Evolutionary conservation across 2,329 filamentous ascomycete genomes (phyloP).

Genomic region (Phialemoniopsis sp.): DNA sequence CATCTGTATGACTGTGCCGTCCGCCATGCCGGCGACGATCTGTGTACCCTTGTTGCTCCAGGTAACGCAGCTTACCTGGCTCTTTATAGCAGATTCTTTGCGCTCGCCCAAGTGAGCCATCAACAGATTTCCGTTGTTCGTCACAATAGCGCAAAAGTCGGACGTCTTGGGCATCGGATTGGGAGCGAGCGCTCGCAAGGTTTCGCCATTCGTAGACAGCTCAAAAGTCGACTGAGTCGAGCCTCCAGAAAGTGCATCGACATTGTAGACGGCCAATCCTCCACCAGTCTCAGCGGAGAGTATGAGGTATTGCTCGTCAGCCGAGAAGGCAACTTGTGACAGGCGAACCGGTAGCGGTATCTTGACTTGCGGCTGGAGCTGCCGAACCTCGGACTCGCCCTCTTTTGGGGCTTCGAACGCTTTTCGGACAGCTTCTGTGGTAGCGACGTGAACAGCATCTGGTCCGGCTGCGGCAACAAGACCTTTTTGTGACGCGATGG

Average conservation of each 20-base stretch:
- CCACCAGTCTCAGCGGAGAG: conserved; percentile 78
- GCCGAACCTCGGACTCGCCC: conserved; percentile 60
- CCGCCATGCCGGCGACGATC: conserved; percentile 76
- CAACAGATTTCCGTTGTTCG: conserved; percentile 73
- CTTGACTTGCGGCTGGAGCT: conserved; percentile 69
- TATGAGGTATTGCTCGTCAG: conserved; percentile 82
- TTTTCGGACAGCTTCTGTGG: conserved; percentile 72
- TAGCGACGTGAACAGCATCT: conserved; percentile 70
- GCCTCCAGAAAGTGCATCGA: conserved; percentile 62
- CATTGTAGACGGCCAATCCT: conserved; percentile 79
- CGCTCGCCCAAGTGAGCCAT: conserved; percentile 72
- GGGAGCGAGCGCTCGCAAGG: conserved; percentile 70
- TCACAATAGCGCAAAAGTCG: conserved; percentile 76
- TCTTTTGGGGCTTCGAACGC: conserved; percentile 59
- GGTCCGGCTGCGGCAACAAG: conserved; percentile 86
- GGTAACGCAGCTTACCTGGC: conserved; percentile 74
- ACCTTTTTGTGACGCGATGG: conserved; percentile 74
- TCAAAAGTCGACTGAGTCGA: conserved; percentile 68
- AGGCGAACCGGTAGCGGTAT: conserved; percentile 71
- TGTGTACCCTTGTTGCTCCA: conserved; percentile 97
- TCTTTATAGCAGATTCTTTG: conserved; percentile 61
- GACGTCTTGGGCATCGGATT: conserved; percentile 74
- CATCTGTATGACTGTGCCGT: conserved; percentile 81
- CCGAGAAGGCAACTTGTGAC: conserved; percentile 85
- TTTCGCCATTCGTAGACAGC: conserved; percentile 69